Conservation (phyloP, 2,329 filamentous ascomycete genomes). For the Nigrograna mackinnonii region DNA sequence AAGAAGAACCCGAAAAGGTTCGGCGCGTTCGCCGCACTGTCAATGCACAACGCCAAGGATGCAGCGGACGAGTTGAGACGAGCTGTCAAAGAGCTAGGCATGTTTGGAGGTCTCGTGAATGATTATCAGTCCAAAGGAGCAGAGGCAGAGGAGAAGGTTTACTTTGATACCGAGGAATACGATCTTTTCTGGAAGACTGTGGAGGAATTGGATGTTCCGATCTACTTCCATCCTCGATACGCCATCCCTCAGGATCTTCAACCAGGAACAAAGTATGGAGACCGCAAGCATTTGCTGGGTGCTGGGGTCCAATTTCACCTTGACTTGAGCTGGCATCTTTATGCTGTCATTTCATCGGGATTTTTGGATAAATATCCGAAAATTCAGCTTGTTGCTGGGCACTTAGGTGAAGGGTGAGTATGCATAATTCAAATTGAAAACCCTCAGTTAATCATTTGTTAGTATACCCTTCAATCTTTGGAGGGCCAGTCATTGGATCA, state of each 20-base stretch:
- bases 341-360: conserved; percentile 48
- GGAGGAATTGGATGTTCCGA: conserved; percentile 34
- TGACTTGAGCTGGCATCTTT: conserved; percentile 51
- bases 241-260: conserved; percentile 28
- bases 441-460: background rate
- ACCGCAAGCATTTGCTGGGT: conserved; percentile 29
- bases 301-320: conserved; percentile 44
- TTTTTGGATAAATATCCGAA: conserved; percentile 48
- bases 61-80: conserved; percentile 31
- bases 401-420: conserved; percentile 45
- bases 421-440: background rate
- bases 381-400: conserved; percentile 48
- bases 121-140: conserved; percentile 34
- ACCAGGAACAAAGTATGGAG: conserved; percentile 29
- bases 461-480: conserved; percentile 50
- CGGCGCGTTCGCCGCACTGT: conserved; percentile 30
- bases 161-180: conserved; percentile 35
- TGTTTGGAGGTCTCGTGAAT: conserved; percentile 62
- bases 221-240: conserved; percentile 39
- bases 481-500: conserved; percentile 48
- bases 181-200: conserved; percentile 35
- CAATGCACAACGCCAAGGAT: conserved; percentile 36
- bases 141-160: conserved; percentile 32
- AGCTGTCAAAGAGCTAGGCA: conserved; percentile 51
- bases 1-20: conserved; percentile 30